Conservation (phyloP, 495 filamentous ascomycete genomes). For the Neurospora terricola region DNA sequence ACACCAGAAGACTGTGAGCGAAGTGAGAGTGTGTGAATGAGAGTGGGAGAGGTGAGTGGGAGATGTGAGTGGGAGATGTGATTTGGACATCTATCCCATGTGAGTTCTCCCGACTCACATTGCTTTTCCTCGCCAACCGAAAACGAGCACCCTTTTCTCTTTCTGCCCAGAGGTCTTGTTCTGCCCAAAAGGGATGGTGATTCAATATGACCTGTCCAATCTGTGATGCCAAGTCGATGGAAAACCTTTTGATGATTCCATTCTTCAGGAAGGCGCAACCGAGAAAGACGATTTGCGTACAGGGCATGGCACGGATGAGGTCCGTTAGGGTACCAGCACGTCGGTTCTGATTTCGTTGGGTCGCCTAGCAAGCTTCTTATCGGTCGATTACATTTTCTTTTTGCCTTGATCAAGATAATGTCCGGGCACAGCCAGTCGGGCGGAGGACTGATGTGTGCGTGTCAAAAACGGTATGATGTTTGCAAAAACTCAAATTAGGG, state of each 20-base stretch:
- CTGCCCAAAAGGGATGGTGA: background rate
- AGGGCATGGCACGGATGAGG: background rate
- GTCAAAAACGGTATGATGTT: background rate
- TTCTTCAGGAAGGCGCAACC: background rate
- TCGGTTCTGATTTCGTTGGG: background rate
- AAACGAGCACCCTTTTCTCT: background rate
- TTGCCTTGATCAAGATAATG: background rate
- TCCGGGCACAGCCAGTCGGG: background rate
- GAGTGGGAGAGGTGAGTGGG: background rate
- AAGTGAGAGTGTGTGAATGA: background rate
- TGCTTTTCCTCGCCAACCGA: background rate
- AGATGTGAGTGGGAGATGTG: background rate
- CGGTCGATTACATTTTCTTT: background rate
- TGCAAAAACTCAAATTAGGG: background rate
- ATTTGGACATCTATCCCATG: background rate
- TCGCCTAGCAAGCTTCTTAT: background rate
- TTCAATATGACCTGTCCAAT: background rate
- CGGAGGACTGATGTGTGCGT: background rate
- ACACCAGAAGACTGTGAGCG: background rate
- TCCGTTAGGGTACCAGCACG: background rate
- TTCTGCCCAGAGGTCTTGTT: background rate
- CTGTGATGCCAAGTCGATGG: background rate
- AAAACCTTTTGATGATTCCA: background rate
- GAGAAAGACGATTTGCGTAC: background rate
- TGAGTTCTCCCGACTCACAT: background rate